Evolutionary conservation across 345 rosid genomes (phyloP), one percentile per base, ranked within the genome.

Genomic region (Citrus australasica): DNA sequence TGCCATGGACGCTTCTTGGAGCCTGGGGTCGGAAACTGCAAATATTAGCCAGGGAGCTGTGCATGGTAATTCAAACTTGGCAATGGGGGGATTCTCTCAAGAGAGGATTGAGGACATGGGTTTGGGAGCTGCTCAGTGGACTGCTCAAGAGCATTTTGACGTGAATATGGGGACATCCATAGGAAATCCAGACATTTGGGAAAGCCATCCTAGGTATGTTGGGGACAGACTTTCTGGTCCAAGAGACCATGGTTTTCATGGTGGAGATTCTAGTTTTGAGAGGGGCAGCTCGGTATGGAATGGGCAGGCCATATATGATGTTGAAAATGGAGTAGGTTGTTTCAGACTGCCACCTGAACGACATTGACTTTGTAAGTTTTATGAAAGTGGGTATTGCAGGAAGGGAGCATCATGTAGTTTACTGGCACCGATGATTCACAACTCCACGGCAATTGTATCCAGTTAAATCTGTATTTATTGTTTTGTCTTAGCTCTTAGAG

Each of bases 331-430:
- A 85, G 74, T 13, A 4, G 80, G 86, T 73, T 82, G 90, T 42
- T 79, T 73, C 74, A 82, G 88, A 83, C 82, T 86, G 81, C 83
- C 89, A 51, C 87, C 94, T 80, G 93, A 87, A 90, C 92, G 92
- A 86, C 91, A 82, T 78, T 85, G 90, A 66, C 81, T 89, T 22
- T 95, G 98, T 84, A 95, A 95, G 87, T 93, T 85, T 74, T 75
- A 93, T 21, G 95, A 88, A 86, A 87, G 58, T 64, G 99, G 97
- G 67, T 30, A 71, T 51, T 92, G 98, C 90, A 93, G 84, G 84
- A 93, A 78, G 82, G 99, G 98, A 67, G 90, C 93, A 32, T 86
- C 92, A 9, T 93, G 98, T 79, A 88, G 87, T 81, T 81, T 93
- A 69, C 87, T 86, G 90, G 89, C 99, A 95, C 80, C 95, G 92